These are phyloP conservation scores for Wickerhamiella cacticola DNA, from an alignment of 805 yeast species.

Conservation along the genomic window DNA sequence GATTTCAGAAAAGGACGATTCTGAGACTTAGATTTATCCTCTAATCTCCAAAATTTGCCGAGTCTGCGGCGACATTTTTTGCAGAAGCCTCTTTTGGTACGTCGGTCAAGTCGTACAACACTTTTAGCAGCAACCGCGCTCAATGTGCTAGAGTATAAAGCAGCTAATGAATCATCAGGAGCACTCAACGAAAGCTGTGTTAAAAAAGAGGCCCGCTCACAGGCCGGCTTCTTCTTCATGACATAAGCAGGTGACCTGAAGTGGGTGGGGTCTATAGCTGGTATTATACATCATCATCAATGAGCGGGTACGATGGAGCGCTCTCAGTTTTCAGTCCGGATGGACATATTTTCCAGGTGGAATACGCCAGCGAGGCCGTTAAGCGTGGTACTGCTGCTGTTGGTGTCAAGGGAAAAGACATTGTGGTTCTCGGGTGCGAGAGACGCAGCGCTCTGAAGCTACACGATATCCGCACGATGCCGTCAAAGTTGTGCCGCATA, in stretches of 20 bases:
- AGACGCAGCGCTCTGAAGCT: slow-evolving; percentile 88
- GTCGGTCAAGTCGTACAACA: slow-evolving; percentile 43
- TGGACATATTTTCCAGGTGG: slow-evolving; percentile 98
- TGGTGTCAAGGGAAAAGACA: slow-evolving; percentile 81
- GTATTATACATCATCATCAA: slow-evolving; percentile 23
- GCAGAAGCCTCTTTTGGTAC: slow-evolving; percentile 55
- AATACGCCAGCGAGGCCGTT: slow-evolving; percentile 94
- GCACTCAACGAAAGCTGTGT: slow-evolving; percentile 24
- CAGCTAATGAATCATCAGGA: slow-evolving; percentile 33
- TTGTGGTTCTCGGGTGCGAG: slow-evolving; percentile 92
- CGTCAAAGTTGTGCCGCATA: slow-evolving; percentile 81
- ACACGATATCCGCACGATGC: slow-evolving; percentile 94
- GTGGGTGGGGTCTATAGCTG: background rate
- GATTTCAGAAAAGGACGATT: slow-evolving; percentile 16
- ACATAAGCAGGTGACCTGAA: background rate
- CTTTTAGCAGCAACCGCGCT: slow-evolving; percentile 54
- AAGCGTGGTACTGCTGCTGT: slow-evolving; percentile 98
- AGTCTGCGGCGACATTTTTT: slow-evolving; percentile 46
- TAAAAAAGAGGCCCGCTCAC: slow-evolving; percentile 27
- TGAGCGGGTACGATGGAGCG: slow-evolving; percentile 99
- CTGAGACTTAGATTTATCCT: slow-evolving; percentile 33
- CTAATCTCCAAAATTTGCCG: slow-evolving; percentile 21
- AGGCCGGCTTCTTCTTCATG: slow-evolving; percentile 20
- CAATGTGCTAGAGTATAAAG: slow-evolving; percentile 44
- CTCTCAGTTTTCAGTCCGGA: slow-evolving; percentile 97